Base-by-base conservation (phyloP, 1,284 basidiomycete species). In the Inonotus hispidus region DNA sequence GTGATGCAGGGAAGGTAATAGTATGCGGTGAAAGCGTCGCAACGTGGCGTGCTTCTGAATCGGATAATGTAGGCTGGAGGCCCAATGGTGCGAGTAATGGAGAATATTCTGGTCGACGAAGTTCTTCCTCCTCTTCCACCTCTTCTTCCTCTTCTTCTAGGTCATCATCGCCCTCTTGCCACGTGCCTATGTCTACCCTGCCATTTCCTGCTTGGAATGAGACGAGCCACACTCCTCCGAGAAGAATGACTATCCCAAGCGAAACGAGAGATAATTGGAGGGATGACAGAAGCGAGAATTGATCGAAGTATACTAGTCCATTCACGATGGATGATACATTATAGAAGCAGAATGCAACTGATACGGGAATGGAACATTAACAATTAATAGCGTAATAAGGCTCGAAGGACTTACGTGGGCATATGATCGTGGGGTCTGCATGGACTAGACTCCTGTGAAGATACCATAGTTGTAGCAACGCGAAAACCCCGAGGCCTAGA, bases 331-430 rank as follows among this genome's bases (percentile, higher is more conserved):
- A 94, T 4, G 93, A 93, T 7, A 95, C 74, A 69, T 97, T 98
- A 77, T 97, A 98, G 72, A 95, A 94, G 74, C 94, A 97, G 73
- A 98, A 98, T 1, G 95, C 94, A 67, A 95, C 87, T 90, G 65
- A 43, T 53, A 53, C 1, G 56, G 19, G 35, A 11, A 35, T 47
- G 14, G 38, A 55, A 35, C 55, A 60, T 38, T 63, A 57, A 35
- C 32, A 35, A 41, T 10, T 39, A 19, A 11, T 43, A 53, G 45
- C 23, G 52, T 14, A 52, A 45, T 56, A 59, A 3, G 16, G 19
- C 41, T 6, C 41, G 16, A 43, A 21, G 41, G 8, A 81, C 88
- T 74, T 69, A 90, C 88, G 82, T 27, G 95, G 95, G 73, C 94
- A 97, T 47, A 98, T 90, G 54, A 97, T 75, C 0, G 93, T 95